Evolutionary conservation across 2,329 filamentous ascomycete species (phyloP).

Genomic region (Apiospora pterosperma): DNA sequence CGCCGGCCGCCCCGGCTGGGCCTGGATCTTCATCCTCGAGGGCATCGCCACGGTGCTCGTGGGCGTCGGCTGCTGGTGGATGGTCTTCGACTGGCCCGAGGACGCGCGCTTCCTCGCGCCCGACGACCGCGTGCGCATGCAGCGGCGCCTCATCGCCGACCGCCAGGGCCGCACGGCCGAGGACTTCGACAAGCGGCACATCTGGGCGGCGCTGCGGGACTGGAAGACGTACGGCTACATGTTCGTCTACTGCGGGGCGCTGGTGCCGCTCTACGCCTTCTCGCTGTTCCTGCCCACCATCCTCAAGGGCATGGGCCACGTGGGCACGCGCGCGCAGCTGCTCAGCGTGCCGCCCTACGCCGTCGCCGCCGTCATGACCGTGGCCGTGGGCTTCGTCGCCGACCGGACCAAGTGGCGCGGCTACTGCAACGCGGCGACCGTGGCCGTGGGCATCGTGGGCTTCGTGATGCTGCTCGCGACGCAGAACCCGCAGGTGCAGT

Average conservation of each 20-base stretch:
- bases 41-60: constrained; percentile 68
- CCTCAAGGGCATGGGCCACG: constrained; percentile 50
- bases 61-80: constrained; percentile 50
- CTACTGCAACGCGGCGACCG: constrained; percentile 71
- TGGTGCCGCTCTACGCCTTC: constrained; percentile 72
- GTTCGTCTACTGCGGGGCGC: constrained; percentile 72
- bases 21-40: constrained; percentile 67
- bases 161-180: constrained; percentile 72
- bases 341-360: constrained; percentile 76
- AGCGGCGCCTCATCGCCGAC: constrained; percentile 67
- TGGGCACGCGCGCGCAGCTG: constrained; percentile 61
- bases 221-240: constrained; percentile 80
- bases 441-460: constrained; percentile 69
- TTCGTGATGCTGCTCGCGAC: constrained; percentile 77
- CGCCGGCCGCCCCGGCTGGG: constrained; percentile 53
- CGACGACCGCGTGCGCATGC: constrained; percentile 66
- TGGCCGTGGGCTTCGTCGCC: constrained; percentile 64
- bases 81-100: constrained; percentile 49
- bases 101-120: constrained; percentile 33
- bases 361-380: constrained; percentile 63
- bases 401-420: constrained; percentile 72
- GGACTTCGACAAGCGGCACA: constrained; percentile 67
- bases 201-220: constrained; percentile 70
- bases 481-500: constrained; percentile 64
- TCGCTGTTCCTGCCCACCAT: constrained; percentile 79